Base-by-base conservation (phyloP, 106 monocot genomes). In the Xerophyta viscosa region DNA sequence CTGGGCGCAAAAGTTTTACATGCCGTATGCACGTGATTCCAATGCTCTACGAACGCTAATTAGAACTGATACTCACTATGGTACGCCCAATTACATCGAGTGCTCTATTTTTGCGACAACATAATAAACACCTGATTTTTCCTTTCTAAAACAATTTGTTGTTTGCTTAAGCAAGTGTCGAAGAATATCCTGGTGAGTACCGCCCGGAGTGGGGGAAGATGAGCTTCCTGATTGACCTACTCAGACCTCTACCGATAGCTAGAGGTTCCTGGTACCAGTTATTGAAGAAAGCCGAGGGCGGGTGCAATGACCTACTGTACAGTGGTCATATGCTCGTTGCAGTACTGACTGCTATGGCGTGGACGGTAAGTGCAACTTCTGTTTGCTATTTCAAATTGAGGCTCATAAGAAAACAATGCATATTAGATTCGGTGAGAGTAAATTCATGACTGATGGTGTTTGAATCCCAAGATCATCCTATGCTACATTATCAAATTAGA, bases 321-420 rank as follows among this genome's bases (percentile, higher is more conserved):
- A 98, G 96, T 63, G 96, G 96, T 12, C 89, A 98, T 41, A 98
- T 98, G 96, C 63, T 98, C 54, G 89, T 98, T 59, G 78, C 96
- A 19, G 96, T 86, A 8, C 57, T 98, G 33, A 90, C 96, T 54
- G 96, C 96, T 19, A 90, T 98, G 96, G 96, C 96, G 56, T 98
- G 96, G 96, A 86, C 76, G 70, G 94, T 88, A 81, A 49, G 68
- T 25, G 31, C 63, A 13, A 6, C 2, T 56, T 43, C 11, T 25
- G 21, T 25, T 27, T 9, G 13, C 8, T 56, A 4, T 44, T 44
- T 14, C 15, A 14, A 44, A 44, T 44, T 44, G 7, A 6, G 33
- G 33, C n/a, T n/a, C n/a, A n/a, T n/a, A n/a, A n/a, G n/a, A n/a
- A n/a, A n/a, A n/a, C n/a, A n/a, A n/a, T n/a, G n/a, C n/a, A n/a